Evolutionary conservation across 179 eudicot species (phyloP).

Genomic region (Pouteria campechiana): DNA sequence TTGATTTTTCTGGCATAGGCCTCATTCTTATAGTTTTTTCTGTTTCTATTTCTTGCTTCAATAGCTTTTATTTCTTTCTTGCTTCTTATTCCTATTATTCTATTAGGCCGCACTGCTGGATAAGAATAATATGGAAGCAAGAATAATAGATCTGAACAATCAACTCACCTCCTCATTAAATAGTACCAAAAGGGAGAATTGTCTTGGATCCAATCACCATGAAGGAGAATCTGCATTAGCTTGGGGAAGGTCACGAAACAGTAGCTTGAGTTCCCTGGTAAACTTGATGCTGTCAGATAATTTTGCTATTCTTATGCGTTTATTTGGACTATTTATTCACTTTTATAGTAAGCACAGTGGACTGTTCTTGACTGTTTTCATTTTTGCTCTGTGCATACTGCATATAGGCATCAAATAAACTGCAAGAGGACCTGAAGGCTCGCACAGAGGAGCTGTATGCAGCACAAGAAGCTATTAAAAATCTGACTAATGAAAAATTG

Average conservation of each 20-base stretch:
- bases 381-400: too few relatives aligned
- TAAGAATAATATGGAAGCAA: conserved; percentile 51
- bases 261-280: too few relatives aligned
- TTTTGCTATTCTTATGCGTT: too few relatives aligned
- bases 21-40: too few relatives aligned
- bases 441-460: conserved; percentile 59
- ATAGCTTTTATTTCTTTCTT: not conserved
- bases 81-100: not conserved
- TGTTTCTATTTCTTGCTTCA: not conserved
- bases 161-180: conserved; percentile 32
- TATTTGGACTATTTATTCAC: too few relatives aligned
- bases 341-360: too few relatives aligned
- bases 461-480: conserved; percentile 62
- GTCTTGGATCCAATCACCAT: conserved; percentile 56
- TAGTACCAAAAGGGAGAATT: conserved; percentile 46
- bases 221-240: too few relatives aligned
- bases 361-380: too few relatives aligned
- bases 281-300: not conserved
- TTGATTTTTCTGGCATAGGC: too few relatives aligned
- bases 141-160: conserved; percentile 39
- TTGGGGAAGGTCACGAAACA: too few relatives aligned
- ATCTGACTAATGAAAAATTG: conserved; percentile 48
- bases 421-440: conserved; percentile 57
- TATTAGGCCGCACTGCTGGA: conserved; percentile 56
- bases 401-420: conserved; percentile 43